phyloP scores from a whole-genome alignment of 306 rosid genomes.

The Dalbergia cochinchinensis region DNA sequence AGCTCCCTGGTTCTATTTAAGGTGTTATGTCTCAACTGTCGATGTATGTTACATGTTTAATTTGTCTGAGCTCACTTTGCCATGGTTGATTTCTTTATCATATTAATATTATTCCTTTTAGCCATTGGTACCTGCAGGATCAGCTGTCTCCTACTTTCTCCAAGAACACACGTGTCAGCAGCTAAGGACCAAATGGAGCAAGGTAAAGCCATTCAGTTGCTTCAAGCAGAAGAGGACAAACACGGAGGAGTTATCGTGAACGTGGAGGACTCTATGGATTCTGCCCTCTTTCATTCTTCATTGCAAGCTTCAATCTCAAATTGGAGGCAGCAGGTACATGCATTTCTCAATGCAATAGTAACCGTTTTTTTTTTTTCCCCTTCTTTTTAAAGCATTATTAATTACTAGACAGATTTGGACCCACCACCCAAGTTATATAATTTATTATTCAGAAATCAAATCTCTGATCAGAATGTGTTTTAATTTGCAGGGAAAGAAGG shows the following conservation, averaged over 20 bases:
- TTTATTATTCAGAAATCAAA: background rate
- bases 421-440: background rate
- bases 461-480: background rate
- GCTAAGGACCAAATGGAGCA: conserved; percentile 38
- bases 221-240: conserved; percentile 59
- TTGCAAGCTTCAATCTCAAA: conserved; percentile 60
- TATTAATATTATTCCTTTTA: no score
- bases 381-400: background rate
- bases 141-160: no score
- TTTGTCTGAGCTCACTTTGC: no score
- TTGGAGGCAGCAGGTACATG: conserved; percentile 68
- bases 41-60: no score
- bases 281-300: conserved; percentile 51
- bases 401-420: background rate
- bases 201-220: conserved; percentile 43
- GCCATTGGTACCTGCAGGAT: no score
- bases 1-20: no score
- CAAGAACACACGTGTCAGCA: background rate
- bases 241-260: conserved; percentile 69
- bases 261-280: conserved; percentile 59
- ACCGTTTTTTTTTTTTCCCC: no score
- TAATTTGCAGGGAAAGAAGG: conserved; percentile 71
- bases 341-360: background rate
- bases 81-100: no score
- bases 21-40: no score